Conservation (phyloP, 2,329 filamentous ascomycete species). For the Penicillium digitatum region DNA sequence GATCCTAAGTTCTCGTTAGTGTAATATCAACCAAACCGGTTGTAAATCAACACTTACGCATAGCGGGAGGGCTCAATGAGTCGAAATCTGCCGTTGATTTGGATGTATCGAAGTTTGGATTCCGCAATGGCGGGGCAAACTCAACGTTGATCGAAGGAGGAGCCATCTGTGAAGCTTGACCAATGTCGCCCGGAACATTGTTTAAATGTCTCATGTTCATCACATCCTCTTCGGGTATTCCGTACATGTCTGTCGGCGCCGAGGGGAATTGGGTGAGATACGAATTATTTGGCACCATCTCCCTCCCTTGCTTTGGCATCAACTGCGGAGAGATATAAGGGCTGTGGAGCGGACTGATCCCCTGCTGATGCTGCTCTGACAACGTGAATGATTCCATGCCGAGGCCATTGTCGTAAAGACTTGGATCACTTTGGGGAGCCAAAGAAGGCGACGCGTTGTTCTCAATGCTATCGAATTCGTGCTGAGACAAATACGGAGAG, state of each 20-base stretch:
- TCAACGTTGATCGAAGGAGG: slow-evolving; percentile 95
- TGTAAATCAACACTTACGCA: slow-evolving; percentile 40
- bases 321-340: slow-evolving; percentile 66
- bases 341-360: slow-evolving; percentile 63
- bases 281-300: slow-evolving; percentile 48
- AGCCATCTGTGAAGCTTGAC: slow-evolving; percentile 70
- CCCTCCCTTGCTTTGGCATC: slow-evolving; percentile 67
- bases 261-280: slow-evolving; percentile 50
- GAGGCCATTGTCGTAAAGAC: slow-evolving; percentile 72
- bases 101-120: slow-evolving; percentile 62
- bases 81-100: slow-evolving; percentile 67
- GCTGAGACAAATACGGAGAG: slow-evolving; percentile 74
- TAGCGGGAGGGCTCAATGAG: slow-evolving; percentile 73
- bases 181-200: slow-evolving; percentile 56
- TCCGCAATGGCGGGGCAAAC: slow-evolving; percentile 71
- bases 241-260: slow-evolving; percentile 51
- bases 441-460: slow-evolving; percentile 76
- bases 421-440: slow-evolving; percentile 64
- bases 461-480: slow-evolving; percentile 73
- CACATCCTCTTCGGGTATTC: slow-evolving; percentile 46
- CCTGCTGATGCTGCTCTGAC: slow-evolving; percentile 56
- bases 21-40: neutral
- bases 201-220: slow-evolving; percentile 45
- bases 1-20: slow-evolving; percentile 42
- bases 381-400: slow-evolving; percentile 77